These are phyloP conservation scores for Stentor roeselii DNA, from an alignment of 73 alveolate genomes.

Conservation along the genomic window DNA sequence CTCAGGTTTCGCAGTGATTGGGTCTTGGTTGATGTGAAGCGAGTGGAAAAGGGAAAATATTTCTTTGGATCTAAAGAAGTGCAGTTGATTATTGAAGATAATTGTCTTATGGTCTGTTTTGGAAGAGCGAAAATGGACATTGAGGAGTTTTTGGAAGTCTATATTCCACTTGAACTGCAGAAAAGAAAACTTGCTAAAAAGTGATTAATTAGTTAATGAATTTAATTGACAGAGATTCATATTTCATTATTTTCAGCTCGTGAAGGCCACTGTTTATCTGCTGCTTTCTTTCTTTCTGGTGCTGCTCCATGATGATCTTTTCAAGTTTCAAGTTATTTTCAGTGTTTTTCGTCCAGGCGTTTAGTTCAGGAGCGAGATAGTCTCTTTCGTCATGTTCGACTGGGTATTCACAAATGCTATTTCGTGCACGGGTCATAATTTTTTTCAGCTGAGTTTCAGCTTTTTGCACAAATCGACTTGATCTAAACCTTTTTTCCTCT, in stretches of 20 bases:
- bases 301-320: background rate
- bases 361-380: background rate
- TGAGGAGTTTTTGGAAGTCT: slow-evolving; percentile 1
- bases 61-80: slow-evolving; percentile 4
- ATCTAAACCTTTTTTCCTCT: background rate
- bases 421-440: background rate
- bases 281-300: background rate
- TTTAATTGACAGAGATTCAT: no score
- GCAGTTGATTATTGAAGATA: background rate
- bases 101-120: background rate
- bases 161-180: slow-evolving; percentile 2
- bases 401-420: background rate
- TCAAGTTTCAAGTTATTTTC: background rate
- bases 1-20: background rate
- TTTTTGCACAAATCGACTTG: no score
- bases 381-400: background rate
- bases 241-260: no score
- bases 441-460: background rate
- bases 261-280: no score
- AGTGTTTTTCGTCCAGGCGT: background rate
- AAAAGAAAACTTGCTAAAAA: slow-evolving; percentile 5
- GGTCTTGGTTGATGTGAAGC: background rate
- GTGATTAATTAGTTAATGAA: no score
- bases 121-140: slow-evolving; percentile 3
- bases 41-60: background rate